Evolutionary conservation across 1,284 basidiomycete genomes (phyloP), one percentile per base, ranked within the genome.

Genomic region (Ustilago esculenta): DNA sequence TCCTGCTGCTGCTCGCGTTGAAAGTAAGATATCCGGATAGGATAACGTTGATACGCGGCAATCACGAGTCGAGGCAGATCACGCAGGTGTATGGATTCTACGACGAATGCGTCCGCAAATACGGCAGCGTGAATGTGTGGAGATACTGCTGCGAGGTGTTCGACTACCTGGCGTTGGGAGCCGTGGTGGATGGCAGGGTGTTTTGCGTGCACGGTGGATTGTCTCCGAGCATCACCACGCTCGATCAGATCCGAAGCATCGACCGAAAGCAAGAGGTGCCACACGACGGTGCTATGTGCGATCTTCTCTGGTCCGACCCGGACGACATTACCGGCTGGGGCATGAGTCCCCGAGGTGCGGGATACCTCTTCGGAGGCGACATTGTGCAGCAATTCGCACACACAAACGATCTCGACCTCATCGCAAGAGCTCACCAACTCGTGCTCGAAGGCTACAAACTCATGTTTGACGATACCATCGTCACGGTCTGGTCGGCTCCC

Each of bases 231-330:
- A 76, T 81, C 23, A 34, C 48, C 2, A 64, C 73, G 6, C 33
- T 80, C 20, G 75, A 80, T 30, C 73, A 79, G 92, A 98, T 98
- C 79, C 90, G 95, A 40, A 87, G 89, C 35, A 95, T 98, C 73
- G 95, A 98, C 85, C 85, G 95, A 29, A 94, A 96, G 83, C 94
- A 98, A 84, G 95, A 98, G 82, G 96, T 98, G 11, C 95, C 95
- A n/a, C 96, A 98, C 82, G 95, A 98, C 81, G 95, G 96, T 9
- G 89, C 94, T 8, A 98, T 98, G 94, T 98, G 95, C 81, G 96
- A 98, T 83, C 85, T 98, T 6, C 86, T 98, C 18, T 98, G 95
- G 95, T 97, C 94, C 53, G 95, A 98, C 85, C 96, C 95, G 32
- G 95, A 98, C 81, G 76, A 81, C 20, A 78, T 80, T 17, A 50